Evolutionary conservation across 768 basidiomycete genomes (phyloP).

Genomic region (Trametes cingulata): DNA sequence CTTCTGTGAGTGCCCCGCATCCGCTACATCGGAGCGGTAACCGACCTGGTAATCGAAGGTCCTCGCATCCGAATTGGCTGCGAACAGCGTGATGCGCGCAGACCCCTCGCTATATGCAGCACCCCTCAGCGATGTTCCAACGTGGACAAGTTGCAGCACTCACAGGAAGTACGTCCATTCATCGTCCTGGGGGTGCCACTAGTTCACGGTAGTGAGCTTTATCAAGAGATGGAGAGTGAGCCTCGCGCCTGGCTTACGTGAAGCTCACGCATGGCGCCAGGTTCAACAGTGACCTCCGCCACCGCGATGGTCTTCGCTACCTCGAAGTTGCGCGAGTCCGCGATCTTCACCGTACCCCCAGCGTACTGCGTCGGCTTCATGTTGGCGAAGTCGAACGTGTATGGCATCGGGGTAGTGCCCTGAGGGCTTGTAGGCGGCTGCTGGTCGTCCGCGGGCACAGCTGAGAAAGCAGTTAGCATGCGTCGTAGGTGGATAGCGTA

Average conservation of each 20-base stretch:
- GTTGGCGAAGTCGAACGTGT: conserved; percentile 49
- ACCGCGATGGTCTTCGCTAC: conserved; percentile 53
- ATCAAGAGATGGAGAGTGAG: background rate
- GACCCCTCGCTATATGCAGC: conserved; percentile 38
- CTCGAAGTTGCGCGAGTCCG: conserved; percentile 54
- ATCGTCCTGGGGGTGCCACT: conserved; percentile 74
- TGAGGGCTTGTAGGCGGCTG: conserved; percentile 42
- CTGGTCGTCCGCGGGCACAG: conserved; percentile 33
- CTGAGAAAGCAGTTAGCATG: conserved; percentile 7
- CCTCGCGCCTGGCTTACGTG: conserved; percentile 36
- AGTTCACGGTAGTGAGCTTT: conserved; percentile 1
- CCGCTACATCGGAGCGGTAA: background rate
- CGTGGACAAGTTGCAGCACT: background rate
- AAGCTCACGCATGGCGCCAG: conserved; percentile 60
- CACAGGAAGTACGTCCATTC: conserved; percentile 49
- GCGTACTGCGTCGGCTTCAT: conserved; percentile 43
- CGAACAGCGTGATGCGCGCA: conserved; percentile 43
- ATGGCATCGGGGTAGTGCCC: conserved; percentile 46
- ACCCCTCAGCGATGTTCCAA: conserved; percentile 4
- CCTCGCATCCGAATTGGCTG: conserved; percentile 37
- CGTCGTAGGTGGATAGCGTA: background rate
- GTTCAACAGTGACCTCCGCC: conserved; percentile 58
- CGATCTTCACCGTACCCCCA: conserved; percentile 43
- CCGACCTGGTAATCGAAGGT: conserved; percentile 47
- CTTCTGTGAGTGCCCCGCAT: background rate